phyloP scores from a whole-genome alignment of 169 alveolate species.

The Plasmodium inui region DNA sequence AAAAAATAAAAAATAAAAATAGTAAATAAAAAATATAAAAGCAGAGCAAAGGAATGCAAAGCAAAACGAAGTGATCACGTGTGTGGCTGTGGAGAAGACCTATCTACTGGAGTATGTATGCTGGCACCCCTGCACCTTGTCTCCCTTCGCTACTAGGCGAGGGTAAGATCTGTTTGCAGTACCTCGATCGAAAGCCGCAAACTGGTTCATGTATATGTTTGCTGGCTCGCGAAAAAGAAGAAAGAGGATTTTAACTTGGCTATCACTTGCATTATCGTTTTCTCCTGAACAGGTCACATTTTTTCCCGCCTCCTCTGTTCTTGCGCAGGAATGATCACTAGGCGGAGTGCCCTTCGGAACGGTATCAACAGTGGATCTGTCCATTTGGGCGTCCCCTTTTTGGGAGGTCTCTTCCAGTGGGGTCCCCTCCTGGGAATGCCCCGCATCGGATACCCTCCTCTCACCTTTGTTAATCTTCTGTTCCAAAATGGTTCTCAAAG shows the following conservation, averaged over 20 bases:
- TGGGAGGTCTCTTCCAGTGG: no score
- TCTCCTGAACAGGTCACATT: background rate
- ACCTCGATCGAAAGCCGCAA: constrained; percentile 38
- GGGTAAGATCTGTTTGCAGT: background rate
- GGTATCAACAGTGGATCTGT: background rate
- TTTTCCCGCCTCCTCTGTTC: constrained; percentile 5
- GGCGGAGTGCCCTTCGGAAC: background rate
- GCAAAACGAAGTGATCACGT: background rate
- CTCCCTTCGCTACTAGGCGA: background rate
- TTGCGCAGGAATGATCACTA: background rate
- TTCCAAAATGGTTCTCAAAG: constrained; percentile 20
- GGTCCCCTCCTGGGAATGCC: background rate
- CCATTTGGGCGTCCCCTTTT: background rate
- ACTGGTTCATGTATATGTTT: constrained; percentile 52
- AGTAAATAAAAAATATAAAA: background rate
- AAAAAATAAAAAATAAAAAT: no score
- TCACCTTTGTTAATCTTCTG: constrained; percentile 44
- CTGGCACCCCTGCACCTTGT: background rate
- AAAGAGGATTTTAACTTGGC: constrained; percentile 37
- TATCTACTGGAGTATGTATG: background rate
- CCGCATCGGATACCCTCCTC: background rate
- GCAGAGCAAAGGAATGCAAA: background rate
- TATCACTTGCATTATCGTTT: constrained; percentile 5
- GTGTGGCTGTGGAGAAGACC: background rate
- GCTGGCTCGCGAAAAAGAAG: constrained; percentile 64